A percentile compares a stretch with the other conserved stretches of the same genome.
Conservation (phyloP, 495 filamentous ascomycete species). For the Talaromyces trachyspermus region DNA sequence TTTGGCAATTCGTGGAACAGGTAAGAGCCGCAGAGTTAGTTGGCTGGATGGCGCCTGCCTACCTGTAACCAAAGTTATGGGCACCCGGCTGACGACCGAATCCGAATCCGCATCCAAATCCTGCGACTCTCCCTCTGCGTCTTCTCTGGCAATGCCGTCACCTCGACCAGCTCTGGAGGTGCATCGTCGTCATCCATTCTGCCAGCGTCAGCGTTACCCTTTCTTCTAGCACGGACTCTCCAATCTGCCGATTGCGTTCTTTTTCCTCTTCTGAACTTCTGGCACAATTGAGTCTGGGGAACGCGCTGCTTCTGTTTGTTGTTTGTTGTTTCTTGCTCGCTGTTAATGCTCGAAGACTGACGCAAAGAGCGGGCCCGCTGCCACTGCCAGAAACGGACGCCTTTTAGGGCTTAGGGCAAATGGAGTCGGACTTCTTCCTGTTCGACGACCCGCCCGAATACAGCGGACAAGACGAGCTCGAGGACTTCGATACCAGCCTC, state of each 20-base stretch:
- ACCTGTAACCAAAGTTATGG: constrained; percentile 94
- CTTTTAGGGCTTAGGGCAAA: constrained; percentile 36
- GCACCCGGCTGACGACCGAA: constrained; percentile 54
- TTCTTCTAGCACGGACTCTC: background rate
- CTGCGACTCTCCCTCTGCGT: constrained; percentile 9
- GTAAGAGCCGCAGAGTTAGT: too few species aligned
- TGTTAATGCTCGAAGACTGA: too few species aligned
- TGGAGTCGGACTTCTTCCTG: constrained; percentile 18
- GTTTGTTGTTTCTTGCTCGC: too few species aligned
- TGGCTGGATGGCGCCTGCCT: too few species aligned
- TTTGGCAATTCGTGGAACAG: too few species aligned
- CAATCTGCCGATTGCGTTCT: constrained; percentile 5
- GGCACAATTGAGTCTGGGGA: too few species aligned
- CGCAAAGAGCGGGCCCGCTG: background rate
- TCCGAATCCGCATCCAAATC: constrained; percentile 27
- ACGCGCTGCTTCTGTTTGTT: too few species aligned
- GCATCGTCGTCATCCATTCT: constrained; percentile 58
- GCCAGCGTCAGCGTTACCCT: too few species aligned
- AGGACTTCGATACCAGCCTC: background rate
- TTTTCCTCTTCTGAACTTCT: too few species aligned
- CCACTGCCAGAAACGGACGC: constrained; percentile 20
- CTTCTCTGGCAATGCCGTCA: constrained; percentile 25
- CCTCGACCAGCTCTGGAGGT: constrained; percentile 65
- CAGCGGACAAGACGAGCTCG: constrained; percentile 3
- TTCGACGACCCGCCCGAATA: constrained; percentile 1